Percentiles rank a stretch among this genome's conserved stretches.
phyloP scores from a whole-genome alignment of 495 filamentous ascomycete genomes.

The Melanomma pulvis-pyrius region DNA sequence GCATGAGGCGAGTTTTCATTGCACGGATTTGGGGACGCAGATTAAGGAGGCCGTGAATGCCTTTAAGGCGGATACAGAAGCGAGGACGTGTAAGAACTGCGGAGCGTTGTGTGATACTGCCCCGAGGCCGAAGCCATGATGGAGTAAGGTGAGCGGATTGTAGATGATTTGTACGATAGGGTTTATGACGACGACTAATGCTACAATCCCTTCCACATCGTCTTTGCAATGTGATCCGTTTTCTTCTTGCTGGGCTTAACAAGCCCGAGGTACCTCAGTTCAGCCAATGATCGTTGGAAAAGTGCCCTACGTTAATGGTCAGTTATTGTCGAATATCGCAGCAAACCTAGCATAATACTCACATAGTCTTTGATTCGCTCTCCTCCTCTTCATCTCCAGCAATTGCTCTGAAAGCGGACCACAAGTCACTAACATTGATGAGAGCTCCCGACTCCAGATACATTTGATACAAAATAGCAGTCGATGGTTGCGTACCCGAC shows the following conservation, averaged over 20 bases:
- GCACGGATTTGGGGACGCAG: constrained; percentile 92
- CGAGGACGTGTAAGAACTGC: constrained; percentile 77
- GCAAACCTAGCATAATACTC: constrained; percentile 17
- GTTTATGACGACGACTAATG: not conserved
- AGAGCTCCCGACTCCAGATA: constrained; percentile 87
- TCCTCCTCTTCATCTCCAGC: constrained; percentile 65
- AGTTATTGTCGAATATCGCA: constrained; percentile 23
- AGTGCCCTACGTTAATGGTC: constrained; percentile 51
- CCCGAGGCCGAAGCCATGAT: constrained; percentile 35
- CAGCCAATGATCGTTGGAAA: constrained; percentile 83
- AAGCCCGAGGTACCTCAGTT: constrained; percentile 81
- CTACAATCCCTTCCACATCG: constrained; percentile 69
- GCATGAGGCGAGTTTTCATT: constrained; percentile 84
- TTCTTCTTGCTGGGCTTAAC: constrained; percentile 89
- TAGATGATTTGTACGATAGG: constrained; percentile 5
- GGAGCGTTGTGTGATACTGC: constrained; percentile 66
- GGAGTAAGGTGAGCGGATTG: not conserved
- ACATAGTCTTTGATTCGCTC: constrained; percentile 45
- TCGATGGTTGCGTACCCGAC: constrained; percentile 70
- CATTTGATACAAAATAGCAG: constrained; percentile 83
- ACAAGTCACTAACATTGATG: constrained; percentile 87
- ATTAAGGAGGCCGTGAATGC: constrained; percentile 89
- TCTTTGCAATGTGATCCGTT: constrained; percentile 85
- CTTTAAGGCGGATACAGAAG: constrained; percentile 71
- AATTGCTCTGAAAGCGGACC: constrained; percentile 81